phyloP scores from a whole-genome alignment of 257 asterid species.

The Anisodus tanguticus region DNA sequence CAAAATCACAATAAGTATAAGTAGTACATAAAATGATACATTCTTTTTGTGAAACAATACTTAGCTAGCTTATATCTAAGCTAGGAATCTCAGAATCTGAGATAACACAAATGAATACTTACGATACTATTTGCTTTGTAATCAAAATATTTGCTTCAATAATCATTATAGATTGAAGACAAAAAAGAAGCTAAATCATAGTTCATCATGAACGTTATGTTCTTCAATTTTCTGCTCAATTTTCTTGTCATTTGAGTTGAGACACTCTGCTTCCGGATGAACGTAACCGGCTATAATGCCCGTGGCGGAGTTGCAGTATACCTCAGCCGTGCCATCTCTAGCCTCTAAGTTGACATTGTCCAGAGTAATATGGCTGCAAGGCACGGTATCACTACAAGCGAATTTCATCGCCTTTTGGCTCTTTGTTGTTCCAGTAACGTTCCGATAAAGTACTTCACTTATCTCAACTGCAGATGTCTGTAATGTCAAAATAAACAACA shows the following conservation, averaged over 20 bases:
- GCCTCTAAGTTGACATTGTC: slow-evolving; percentile 61
- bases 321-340: slow-evolving; percentile 63
- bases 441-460: slow-evolving; percentile 59
- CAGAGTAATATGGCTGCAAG: slow-evolving; percentile 72
- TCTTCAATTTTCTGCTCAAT: slow-evolving; percentile 46
- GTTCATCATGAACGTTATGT: slow-evolving; percentile 62
- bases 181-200: slow-evolving; percentile 40
- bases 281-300: slow-evolving; percentile 63
- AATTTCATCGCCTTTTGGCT: slow-evolving; percentile 67
- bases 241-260: slow-evolving; percentile 54
- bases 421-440: slow-evolving; percentile 67
- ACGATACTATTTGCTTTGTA: slow-evolving; percentile 21
- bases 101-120: slow-evolving; percentile 30
- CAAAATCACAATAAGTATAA: background rate
- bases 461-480: slow-evolving; percentile 82
- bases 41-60: background rate
- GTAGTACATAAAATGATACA: background rate
- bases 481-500: slow-evolving; percentile 24
- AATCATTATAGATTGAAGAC: background rate
- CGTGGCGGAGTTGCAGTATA: slow-evolving; percentile 79
- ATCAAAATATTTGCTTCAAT: slow-evolving; percentile 17
- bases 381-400: slow-evolving; percentile 81
- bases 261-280: slow-evolving; percentile 83
- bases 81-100: slow-evolving; percentile 29
- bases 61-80: slow-evolving; percentile 1